phyloP scores from a whole-genome alignment of 208 protist genomes.

The Acanthamoeba triangularis region DNA sequence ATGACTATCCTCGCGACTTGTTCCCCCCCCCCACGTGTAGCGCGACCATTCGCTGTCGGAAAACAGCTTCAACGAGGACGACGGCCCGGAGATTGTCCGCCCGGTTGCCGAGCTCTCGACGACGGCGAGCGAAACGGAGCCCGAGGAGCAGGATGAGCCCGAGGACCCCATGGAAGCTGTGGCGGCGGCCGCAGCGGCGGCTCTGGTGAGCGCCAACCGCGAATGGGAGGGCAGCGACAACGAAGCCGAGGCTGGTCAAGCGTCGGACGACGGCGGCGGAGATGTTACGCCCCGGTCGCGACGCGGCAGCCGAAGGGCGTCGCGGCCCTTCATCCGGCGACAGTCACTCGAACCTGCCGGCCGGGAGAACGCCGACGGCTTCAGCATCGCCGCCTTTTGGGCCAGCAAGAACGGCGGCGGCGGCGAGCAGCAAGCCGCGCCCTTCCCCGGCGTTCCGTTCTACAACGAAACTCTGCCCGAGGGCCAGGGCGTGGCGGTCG shows the following conservation, averaged over 20 bases:
- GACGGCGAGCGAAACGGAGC: neutral
- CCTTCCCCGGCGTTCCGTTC: slow-evolving; percentile 26
- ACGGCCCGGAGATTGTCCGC: neutral
- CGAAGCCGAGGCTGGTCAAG: neutral
- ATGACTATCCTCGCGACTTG: no score
- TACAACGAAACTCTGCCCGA: slow-evolving; percentile 58
- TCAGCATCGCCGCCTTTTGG: slow-evolving; percentile 33
- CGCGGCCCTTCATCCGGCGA: slow-evolving; percentile 30
- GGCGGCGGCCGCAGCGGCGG: slow-evolving; percentile 38
- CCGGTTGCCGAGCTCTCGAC: neutral
- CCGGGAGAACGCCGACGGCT: neutral
- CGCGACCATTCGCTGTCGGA: neutral
- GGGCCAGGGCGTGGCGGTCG: slow-evolving; percentile 21
- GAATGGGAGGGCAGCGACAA: slow-evolving; percentile 50
- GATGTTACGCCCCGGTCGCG: neutral
- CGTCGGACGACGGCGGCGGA: neutral
- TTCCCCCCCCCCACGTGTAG: neutral
- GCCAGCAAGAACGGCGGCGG: neutral
- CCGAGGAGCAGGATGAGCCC: slow-evolving; percentile 31
- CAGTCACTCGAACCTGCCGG: slow-evolving; percentile 32
- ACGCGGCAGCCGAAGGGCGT: slow-evolving; percentile 2
- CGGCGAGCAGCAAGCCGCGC: neutral
- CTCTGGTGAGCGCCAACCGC: slow-evolving; percentile 51
- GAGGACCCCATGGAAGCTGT: slow-evolving; percentile 17
- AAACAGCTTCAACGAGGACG: slow-evolving; percentile 40